Percentiles rank a stretch among this genome's conserved stretches.
Conservation (phyloP, 441 rosid genomes). For the Corymbia calophylla region DNA sequence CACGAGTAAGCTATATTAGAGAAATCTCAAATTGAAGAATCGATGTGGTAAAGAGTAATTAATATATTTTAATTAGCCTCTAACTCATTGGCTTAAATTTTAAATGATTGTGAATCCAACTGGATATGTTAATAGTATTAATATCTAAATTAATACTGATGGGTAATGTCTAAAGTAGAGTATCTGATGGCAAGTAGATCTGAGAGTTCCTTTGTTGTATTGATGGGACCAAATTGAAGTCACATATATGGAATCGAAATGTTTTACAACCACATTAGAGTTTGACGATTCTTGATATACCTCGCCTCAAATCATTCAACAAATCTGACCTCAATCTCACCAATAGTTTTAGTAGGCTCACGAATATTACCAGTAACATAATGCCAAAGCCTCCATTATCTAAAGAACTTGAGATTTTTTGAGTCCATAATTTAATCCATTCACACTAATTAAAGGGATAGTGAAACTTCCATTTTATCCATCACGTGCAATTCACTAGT, state of each 20-base stretch:
- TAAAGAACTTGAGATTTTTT: background rate
- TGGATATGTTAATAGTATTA: too few species aligned
- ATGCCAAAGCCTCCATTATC: background rate
- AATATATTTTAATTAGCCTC: too few species aligned
- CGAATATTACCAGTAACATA: background rate
- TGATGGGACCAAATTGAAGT: background rate
- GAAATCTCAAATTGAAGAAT: too few species aligned
- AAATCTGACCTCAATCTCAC: background rate
- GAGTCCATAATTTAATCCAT: background rate
- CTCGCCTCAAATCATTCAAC: accelerated
- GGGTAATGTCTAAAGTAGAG: background rate
- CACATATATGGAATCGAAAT: background rate
- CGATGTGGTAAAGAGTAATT: too few species aligned
- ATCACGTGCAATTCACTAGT: accelerated
- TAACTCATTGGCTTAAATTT: too few species aligned
- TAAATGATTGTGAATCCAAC: too few species aligned
- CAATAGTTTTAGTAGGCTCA: background rate
- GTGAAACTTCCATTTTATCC: background rate
- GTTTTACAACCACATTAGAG: background rate
- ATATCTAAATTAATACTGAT: background rate
- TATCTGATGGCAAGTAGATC: background rate
- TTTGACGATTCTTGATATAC: background rate
- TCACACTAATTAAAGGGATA: accelerated
- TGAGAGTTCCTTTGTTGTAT: background rate
- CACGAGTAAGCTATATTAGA: too few species aligned